Conservation (phyloP, 768 basidiomycete genomes). For the Podaxis sp. region DNA sequence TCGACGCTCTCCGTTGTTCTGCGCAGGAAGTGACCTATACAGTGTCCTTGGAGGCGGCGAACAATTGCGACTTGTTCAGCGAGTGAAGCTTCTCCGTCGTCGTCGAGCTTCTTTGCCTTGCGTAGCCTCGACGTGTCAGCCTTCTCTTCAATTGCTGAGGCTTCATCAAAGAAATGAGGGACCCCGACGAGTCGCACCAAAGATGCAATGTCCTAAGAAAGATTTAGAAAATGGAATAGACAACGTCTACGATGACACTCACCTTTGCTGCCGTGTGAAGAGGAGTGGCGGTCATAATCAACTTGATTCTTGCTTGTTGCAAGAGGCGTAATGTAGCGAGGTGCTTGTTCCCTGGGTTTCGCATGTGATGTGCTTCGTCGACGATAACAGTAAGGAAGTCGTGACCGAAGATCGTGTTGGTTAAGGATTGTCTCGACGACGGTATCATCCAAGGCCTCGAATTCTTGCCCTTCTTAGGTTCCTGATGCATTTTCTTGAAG, state of each 20-base stretch:
- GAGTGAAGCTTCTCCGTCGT: slow-evolving; percentile 7
- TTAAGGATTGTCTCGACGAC: not conserved
- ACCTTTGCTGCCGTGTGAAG: slow-evolving; percentile 26
- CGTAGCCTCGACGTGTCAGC: slow-evolving; percentile 16
- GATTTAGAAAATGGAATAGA: not conserved
- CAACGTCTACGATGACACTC: not conserved
- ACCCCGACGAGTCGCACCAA: slow-evolving; percentile 27
- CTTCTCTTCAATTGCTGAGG: slow-evolving; percentile 21
- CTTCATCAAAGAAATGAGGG: slow-evolving; percentile 21
- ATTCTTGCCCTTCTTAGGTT: not conserved
- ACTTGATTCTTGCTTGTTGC: not conserved
- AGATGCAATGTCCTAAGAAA: not conserved
- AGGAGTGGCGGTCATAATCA: slow-evolving; percentile 28
- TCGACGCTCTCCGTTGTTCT: slow-evolving; percentile 18
- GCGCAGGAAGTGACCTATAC: slow-evolving; percentile 21
- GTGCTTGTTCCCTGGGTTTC: not conserved
- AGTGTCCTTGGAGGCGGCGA: slow-evolving; percentile 17
- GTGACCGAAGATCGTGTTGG: slow-evolving; percentile 14
- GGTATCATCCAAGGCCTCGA: slow-evolving; percentile 3
- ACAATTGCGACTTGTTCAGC: slow-evolving; percentile 14
- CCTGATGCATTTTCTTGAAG: not conserved
- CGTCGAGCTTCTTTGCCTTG: slow-evolving; percentile 11
- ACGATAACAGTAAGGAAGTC: not conserved
- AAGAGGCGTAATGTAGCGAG: not conserved
- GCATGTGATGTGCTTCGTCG: slow-evolving; percentile 8